Conservation (phyloP, 345 rosid species). For the Hibiscus tridactylites region DNA sequence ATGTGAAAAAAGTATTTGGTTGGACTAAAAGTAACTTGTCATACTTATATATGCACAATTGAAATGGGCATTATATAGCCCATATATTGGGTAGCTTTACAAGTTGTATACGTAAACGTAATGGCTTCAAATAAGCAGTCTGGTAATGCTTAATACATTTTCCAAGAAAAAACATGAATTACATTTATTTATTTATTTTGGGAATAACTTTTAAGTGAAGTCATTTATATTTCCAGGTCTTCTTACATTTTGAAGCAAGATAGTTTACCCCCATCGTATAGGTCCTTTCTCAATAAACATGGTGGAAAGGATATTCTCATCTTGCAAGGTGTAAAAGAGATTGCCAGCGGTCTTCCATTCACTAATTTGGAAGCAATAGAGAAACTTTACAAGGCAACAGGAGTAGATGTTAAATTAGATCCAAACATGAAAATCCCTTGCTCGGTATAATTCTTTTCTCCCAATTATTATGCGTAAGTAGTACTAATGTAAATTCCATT, state of each 20-base stretch:
- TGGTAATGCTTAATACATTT: too few relatives aligned
- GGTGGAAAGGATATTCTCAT: slow-evolving; percentile 74
- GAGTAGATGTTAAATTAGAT: slow-evolving; percentile 70
- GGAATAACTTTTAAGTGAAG: background rate
- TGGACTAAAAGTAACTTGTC: too few relatives aligned
- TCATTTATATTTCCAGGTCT: slow-evolving; percentile 41
- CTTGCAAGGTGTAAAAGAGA: slow-evolving; percentile 71
- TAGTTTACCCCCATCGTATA: slow-evolving; percentile 84
- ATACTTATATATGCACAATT: too few relatives aligned
- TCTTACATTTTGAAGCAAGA: slow-evolving; percentile 89
- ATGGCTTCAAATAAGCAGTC: too few relatives aligned
- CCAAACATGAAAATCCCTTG: slow-evolving; percentile 82
- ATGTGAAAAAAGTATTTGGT: too few relatives aligned
- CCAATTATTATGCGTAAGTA: background rate
- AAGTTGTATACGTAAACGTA: too few relatives aligned
- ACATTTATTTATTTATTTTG: background rate
- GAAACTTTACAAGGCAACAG: slow-evolving; percentile 58
- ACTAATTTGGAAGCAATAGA: slow-evolving; percentile 59
- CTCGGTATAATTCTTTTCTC: slow-evolving; percentile 37
- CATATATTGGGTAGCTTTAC: too few relatives aligned
- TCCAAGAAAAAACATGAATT: too few relatives aligned
- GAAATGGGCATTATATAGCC: too few relatives aligned
- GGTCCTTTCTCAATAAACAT: slow-evolving; percentile 86
- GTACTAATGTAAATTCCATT: background rate
- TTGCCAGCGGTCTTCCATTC: slow-evolving; percentile 57